Conservation (phyloP, 1,284 basidiomycete genomes). For the Dichomitus squalens region DNA sequence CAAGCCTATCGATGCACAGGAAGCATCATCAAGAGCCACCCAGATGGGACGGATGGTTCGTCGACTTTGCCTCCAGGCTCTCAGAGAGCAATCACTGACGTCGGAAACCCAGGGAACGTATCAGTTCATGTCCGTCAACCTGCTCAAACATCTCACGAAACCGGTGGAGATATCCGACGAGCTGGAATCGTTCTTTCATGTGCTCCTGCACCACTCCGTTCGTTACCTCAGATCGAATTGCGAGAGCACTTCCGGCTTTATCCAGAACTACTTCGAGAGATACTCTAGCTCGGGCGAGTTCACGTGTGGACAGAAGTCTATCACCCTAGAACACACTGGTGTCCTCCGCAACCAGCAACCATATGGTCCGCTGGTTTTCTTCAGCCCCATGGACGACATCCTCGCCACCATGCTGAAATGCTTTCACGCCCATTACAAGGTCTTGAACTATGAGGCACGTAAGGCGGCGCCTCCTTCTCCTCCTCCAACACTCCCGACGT, state of each 20-base stretch:
- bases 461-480: neutral
- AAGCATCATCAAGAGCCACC: neutral
- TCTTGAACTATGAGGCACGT: neutral
- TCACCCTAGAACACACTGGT: neutral
- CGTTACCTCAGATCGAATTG: conserved; percentile 2
- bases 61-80: too few species aligned
- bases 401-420: neutral
- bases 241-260: neutral
- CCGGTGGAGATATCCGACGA: conserved; percentile 3
- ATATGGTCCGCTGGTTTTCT: neutral
- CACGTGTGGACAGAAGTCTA: neutral
- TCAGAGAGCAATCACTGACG: neutral
- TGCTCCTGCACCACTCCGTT: conserved; percentile 6
- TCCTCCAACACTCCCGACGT: neutral
- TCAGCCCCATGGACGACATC: neutral
- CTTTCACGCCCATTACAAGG: neutral
- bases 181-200: conserved; percentile 12
- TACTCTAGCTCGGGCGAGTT: neutral
- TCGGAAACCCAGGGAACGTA: neutral
- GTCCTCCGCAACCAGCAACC: neutral
- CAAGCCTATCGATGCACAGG: neutral
- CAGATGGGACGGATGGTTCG: neutral
- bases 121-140: conserved; percentile 6
- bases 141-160: neutral
- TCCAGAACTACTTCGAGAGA: neutral